Base-by-base conservation (phyloP, 352 stramenopile genomes). In the Pythium volutum region DNA sequence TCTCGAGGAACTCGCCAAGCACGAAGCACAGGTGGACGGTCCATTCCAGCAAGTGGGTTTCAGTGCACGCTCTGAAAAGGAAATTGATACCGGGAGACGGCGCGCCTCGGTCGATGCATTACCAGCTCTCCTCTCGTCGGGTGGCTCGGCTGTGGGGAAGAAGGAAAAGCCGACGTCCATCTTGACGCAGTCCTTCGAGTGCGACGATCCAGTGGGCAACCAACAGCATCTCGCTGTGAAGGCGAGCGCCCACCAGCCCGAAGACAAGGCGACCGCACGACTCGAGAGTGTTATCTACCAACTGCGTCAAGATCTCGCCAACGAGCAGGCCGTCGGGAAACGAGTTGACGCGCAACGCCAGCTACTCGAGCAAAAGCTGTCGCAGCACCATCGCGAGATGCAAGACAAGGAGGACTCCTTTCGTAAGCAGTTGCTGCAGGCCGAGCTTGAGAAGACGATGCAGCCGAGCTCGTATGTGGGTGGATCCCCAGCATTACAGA, bases 1-100 rank as follows among this genome's bases (percentile, higher is more conserved):
- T 51, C 65, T 91, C 0, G 75, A 75, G 0, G 84, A 93, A 14
- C 64, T 93, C 0, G 77, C 71, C 2, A 89, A 79, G 27, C 81
- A 91, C 15, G 76, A 72, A 6, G 76, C 70, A 2, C 45, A 64
- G 8, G 8, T 22, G 20, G 62, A 60, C 2, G 12, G 43, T 8
- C 25, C 36, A 12, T 3, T 5, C 3, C 9, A 58, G 22, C 14
- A 39, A 25, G 8, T 2, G 23, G 52, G 20, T 33, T 47, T 20
- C 18, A 67, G 64, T 26, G 29, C 49, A 4, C 46, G 23, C 27
- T 55, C 20, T 3, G 36, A 63, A 25, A 41, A 23, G 10, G 55
- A 63, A 29, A 45, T 16, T 3, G 46, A 43, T 33, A 43, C 7
- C 15, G 20, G 14, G 36, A 33, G 8, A 47, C 20, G 15, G 16